Conservation (phyloP, 768 basidiomycete species). For the Sarcodon aspratus region DNA sequence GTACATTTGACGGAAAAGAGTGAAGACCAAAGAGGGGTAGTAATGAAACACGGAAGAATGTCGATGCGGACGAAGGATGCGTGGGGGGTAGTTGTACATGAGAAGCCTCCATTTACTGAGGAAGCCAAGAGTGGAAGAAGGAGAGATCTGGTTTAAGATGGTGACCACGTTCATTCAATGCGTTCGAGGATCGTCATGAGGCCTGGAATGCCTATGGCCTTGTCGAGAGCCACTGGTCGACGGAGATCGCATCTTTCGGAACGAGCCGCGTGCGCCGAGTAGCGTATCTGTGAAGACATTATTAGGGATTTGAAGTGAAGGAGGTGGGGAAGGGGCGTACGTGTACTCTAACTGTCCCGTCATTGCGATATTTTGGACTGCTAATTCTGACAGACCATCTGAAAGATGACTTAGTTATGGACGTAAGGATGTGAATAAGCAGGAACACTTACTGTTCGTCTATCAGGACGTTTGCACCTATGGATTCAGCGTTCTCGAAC, state of each 20-base stretch:
- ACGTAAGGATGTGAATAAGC: slow-evolving; percentile 2
- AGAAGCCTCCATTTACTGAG: background rate
- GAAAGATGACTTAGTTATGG: background rate
- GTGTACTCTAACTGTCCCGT: slow-evolving; percentile 47
- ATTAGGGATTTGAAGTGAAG: background rate
- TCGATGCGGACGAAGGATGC: background rate
- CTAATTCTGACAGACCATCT: slow-evolving; percentile 61
- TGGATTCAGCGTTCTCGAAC: slow-evolving; percentile 32
- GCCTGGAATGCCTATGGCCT: slow-evolving; percentile 51
- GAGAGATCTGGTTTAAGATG: slow-evolving; percentile 1
- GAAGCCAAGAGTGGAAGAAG: slow-evolving; percentile 2
- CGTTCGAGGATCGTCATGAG: slow-evolving; percentile 62
- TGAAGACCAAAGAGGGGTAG: background rate
- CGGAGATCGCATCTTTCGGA: slow-evolving; percentile 42
- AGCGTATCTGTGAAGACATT: slow-evolving; percentile 36
- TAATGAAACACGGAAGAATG: background rate
- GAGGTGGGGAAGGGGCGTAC: slow-evolving; percentile 24
- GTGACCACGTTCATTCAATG: slow-evolving; percentile 4
- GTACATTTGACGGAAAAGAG: background rate
- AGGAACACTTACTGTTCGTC: slow-evolving; percentile 51
- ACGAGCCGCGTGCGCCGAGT: slow-evolving; percentile 47
- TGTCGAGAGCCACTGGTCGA: slow-evolving; percentile 50
- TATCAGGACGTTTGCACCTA: slow-evolving; percentile 51
- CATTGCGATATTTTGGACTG: slow-evolving; percentile 35
- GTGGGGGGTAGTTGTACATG: background rate